Conservation (phyloP, 345 rosid genomes). For the Erysimum cheiranthoides region DNA sequence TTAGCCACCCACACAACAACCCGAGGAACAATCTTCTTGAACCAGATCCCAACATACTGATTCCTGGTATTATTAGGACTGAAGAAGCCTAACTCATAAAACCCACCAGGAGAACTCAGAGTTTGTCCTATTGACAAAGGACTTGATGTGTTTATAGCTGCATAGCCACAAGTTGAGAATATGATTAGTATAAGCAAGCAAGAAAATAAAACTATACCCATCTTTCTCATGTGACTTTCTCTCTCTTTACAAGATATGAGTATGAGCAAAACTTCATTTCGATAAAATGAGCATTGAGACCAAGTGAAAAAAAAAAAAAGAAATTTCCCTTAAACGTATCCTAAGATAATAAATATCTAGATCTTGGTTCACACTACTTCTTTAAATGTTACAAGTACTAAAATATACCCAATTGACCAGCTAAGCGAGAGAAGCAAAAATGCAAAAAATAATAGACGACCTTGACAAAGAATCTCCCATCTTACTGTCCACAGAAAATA, state of each 20-base stretch:
- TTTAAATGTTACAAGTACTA: constrained; percentile 11
- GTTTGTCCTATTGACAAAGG: constrained; percentile 43
- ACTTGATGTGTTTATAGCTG: constrained; percentile 37
- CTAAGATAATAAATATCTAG: background rate
- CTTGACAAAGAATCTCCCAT: background rate
- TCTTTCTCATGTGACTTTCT: background rate
- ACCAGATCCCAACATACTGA: constrained; percentile 57
- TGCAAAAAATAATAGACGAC: constrained; percentile 19
- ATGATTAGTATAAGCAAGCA: constrained; percentile 23
- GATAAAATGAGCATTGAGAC: background rate
- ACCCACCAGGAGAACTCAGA: constrained; percentile 38
- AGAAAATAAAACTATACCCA: constrained; percentile 20
- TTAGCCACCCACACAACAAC: constrained; percentile 51
- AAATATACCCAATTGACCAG: constrained; percentile 19
- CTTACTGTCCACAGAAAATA: constrained; percentile 37
- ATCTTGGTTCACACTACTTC: constrained; percentile 18
- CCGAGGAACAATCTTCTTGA: constrained; percentile 34
- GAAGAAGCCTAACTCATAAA: constrained; percentile 52
- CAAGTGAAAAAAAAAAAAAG: background rate
- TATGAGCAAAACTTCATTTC: constrained; percentile 20
- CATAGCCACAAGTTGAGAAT: constrained; percentile 29
- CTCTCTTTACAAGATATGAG: background rate
- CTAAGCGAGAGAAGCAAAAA: background rate
- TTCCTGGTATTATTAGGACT: constrained; percentile 37
- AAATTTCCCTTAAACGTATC: background rate